These are phyloP conservation scores for grape (Vitis vinifera) DNA, from an alignment of 164 flowering plant species.

Conservation along the genomic window DNA sequence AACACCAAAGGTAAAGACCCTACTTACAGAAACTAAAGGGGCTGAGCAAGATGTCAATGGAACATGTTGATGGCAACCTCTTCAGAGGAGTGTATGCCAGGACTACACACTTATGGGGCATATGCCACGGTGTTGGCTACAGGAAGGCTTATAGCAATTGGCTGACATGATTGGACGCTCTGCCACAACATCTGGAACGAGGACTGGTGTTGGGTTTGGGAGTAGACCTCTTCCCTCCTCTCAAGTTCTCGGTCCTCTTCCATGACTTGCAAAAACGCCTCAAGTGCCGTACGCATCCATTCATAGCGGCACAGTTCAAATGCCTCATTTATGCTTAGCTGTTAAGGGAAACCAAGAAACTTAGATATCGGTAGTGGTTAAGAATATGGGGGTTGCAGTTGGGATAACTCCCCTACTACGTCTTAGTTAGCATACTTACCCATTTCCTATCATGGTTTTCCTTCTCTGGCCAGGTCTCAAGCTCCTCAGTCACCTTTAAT, in stretches of 20 bases:
- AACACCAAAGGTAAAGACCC: not conserved
- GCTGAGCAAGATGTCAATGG: not conserved
- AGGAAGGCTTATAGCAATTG: conserved; percentile 28
- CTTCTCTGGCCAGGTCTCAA: conserved; percentile 73
- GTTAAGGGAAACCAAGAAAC: conserved; percentile 3
- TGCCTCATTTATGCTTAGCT: conserved; percentile 56
- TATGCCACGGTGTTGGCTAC: conserved; percentile 19
- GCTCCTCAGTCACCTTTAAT: conserved; percentile 68
- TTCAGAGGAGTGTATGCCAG: conserved; percentile 9
- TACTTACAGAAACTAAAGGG: not conserved
- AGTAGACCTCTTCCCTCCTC: conserved; percentile 14
- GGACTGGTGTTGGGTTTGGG: conserved; percentile 1
- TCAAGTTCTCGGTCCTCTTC: conserved; percentile 19
- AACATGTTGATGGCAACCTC: conserved; percentile 9
- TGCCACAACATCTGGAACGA: conserved; percentile 19
- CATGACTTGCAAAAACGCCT: conserved; percentile 33
- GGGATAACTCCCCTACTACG: not conserved
- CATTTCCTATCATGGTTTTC: conserved; percentile 51
- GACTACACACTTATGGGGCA: conserved; percentile 16
- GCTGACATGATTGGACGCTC: conserved; percentile 27
- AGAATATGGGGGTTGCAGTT: not conserved
- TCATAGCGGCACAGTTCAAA: conserved; percentile 64
- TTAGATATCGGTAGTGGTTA: not conserved
- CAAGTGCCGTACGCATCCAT: conserved; percentile 72
- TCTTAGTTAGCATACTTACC: conserved; percentile 37